Conservation (phyloP, 176 grass and related monocot species). For the Poa pratensis region DNA sequence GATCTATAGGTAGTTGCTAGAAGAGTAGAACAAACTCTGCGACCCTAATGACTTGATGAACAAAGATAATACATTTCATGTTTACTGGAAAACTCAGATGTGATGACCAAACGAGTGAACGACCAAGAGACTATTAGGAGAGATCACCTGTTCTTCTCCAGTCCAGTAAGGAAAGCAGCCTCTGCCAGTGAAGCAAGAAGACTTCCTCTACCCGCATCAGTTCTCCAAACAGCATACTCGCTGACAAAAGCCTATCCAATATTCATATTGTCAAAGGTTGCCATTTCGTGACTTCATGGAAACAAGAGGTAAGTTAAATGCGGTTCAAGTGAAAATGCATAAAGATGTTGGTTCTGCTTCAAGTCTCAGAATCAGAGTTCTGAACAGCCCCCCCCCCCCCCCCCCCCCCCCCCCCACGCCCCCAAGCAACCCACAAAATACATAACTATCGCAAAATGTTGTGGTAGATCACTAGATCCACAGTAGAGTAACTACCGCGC, state of each 20-base stretch:
- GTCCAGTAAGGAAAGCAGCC: constrained; percentile 81
- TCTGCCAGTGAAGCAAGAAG: constrained; percentile 83
- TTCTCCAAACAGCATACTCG: constrained; percentile 74
- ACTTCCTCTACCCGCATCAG: constrained; percentile 74
- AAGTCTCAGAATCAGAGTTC: background rate
- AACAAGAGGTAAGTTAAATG: background rate
- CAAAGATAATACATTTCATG: background rate
- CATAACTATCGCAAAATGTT: background rate
- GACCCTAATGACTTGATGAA: background rate
- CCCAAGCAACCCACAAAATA: constrained; percentile 13
- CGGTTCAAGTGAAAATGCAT: background rate
- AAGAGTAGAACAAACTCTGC: constrained; percentile 4
- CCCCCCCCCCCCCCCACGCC: too few relatives aligned
- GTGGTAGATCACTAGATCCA: too few relatives aligned
- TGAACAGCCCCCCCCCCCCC: too few relatives aligned
- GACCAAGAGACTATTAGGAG: background rate
- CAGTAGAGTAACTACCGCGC: too few relatives aligned
- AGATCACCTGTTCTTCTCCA: constrained; percentile 84
- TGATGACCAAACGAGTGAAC: background rate
- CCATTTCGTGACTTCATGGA: background rate
- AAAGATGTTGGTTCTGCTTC: background rate
- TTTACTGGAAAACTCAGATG: background rate
- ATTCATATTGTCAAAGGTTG: constrained; percentile 10
- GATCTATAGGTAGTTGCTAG: background rate
- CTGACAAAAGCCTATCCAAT: constrained; percentile 77